Conservation (phyloP, 331 rosid species). For the Ulmus americana region DNA sequence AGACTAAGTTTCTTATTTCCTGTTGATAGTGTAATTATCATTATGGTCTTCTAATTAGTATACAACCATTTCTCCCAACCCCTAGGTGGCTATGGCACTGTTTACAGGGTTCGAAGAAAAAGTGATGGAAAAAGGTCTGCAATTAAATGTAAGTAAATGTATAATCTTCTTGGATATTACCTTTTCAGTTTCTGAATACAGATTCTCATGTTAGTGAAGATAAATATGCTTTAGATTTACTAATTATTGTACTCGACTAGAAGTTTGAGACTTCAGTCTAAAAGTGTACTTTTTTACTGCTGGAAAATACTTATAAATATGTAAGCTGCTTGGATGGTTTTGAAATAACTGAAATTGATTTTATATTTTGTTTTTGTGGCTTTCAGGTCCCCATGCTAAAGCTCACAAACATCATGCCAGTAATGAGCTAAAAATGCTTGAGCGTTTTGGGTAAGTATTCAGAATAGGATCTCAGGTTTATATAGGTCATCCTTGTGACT, state of each 20-base stretch:
- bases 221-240: no score
- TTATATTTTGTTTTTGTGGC: neutral
- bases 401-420: constrained; percentile 32
- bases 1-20: neutral
- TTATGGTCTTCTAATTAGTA: neutral
- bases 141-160: constrained; percentile 25
- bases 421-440: constrained; percentile 34
- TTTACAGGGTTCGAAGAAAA: constrained; percentile 32
- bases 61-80: neutral
- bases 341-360: neutral
- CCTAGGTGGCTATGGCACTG: constrained; percentile 42
- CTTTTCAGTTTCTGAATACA: neutral
- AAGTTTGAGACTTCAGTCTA: neutral
- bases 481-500: no score
- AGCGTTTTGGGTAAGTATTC: constrained; percentile 33
- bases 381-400: constrained; percentile 34
- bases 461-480: neutral
- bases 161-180: neutral
- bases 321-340: neutral
- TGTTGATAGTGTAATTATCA: neutral
- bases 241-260: neutral
- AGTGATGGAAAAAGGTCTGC: constrained; percentile 29
- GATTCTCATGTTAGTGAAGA: neutral
- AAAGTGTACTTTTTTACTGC: neutral
- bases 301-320: neutral